These are phyloP conservation scores for Beauveria sp. DNA, from an alignment of 2,329 filamentous ascomycete species.

Conservation along the genomic window DNA sequence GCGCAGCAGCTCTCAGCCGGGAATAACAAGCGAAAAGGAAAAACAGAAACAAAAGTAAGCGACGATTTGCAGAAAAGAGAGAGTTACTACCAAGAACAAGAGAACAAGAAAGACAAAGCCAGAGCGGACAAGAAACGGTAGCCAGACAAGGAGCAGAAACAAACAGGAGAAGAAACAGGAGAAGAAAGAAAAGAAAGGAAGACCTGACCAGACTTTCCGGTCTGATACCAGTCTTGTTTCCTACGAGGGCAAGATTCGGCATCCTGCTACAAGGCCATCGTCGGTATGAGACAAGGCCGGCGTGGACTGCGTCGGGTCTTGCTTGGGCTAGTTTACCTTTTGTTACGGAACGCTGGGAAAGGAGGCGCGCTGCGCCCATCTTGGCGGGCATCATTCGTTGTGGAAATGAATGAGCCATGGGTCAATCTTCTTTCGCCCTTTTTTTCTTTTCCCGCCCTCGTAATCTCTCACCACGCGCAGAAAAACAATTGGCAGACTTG, in stretches of 20 bases:
- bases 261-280: neutral
- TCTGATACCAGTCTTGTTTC: constrained; percentile 7
- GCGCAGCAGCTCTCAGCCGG: constrained; percentile 1
- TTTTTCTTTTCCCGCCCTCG: no score
- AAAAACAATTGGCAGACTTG: no score
- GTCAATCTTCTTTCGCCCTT: no score
- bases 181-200: neutral
- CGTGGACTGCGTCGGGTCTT: no score
- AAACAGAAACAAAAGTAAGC: neutral
- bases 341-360: no score
- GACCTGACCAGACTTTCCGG: neutral
- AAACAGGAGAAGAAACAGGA: neutral
- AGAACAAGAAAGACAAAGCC: neutral
- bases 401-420: no score
- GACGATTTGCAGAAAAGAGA: no score
- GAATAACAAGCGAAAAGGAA: neutral
- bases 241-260: neutral
- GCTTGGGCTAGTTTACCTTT: no score
- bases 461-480: no score
- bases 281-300: neutral
- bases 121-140: neutral
- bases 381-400: neutral
- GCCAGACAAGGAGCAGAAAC: neutral
- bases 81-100: neutral
- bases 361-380: neutral